Evolutionary conservation across 176 grass and related monocot genomes (phyloP).

Genomic region (Aegilops speltoides): DNA sequence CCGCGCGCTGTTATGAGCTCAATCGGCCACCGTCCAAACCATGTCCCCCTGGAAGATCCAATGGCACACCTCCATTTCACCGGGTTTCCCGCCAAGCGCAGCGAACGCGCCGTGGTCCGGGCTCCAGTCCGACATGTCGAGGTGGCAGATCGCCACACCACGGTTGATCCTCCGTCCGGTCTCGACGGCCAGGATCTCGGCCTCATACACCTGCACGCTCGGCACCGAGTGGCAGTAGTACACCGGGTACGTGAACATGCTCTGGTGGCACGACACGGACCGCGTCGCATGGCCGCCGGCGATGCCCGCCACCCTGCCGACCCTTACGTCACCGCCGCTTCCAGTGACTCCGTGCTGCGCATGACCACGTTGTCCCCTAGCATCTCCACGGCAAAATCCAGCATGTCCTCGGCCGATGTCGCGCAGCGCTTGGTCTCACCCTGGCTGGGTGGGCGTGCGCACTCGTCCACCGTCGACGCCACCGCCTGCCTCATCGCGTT

Average conservation of each 20-base stretch:
- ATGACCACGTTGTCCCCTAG: neutral
- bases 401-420: conserved; percentile 11
- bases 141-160: conserved; percentile 3
- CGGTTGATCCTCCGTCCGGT: neutral
- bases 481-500: conserved; percentile 8
- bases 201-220: neutral
- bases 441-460: neutral
- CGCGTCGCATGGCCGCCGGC: neutral
- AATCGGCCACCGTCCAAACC: neutral
- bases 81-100: neutral
- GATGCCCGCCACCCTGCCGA: neutral
- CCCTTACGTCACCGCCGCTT: neutral
- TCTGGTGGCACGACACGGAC: conserved; percentile 8
- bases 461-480: conserved; percentile 6
- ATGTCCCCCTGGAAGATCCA: conserved; percentile 9
- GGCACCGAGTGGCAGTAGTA: conserved; percentile 20
- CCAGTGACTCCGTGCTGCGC: neutral
- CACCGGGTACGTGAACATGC: neutral
- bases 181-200: neutral
- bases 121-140: neutral
- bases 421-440: conserved; percentile 4
- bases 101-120: neutral
- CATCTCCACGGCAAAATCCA: conserved; percentile 11
- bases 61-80: conserved; percentile 4
- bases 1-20: neutral